Conservation (phyloP, 805 yeast species). For the Schizosaccharomyces octosporus region DNA sequence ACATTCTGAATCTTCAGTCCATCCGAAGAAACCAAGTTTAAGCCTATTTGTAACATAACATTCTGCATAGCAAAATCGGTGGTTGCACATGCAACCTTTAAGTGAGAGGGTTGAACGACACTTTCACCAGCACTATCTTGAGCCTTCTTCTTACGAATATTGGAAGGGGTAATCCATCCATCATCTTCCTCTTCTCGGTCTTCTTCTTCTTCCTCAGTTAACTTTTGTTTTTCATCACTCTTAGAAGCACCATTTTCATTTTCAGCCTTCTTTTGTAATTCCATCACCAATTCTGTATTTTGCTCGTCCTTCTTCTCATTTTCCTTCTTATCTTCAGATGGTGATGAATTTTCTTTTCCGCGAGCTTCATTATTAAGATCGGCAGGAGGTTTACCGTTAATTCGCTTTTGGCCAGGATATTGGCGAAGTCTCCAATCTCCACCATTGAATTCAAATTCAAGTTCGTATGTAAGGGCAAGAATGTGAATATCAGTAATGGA, state of each 20-base stretch:
- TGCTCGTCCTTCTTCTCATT: constrained; percentile 1
- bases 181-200: constrained; percentile 65
- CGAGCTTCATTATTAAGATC: not conserved
- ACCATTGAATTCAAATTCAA: constrained; percentile 44
- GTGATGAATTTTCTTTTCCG: not conserved
- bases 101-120: constrained; percentile 16
- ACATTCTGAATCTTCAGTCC: constrained; percentile 60
- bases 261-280: not conserved
- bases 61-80: constrained; percentile 97
- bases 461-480: constrained; percentile 70
- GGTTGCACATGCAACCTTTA: constrained; percentile 65
- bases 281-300: constrained; percentile 2
- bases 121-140: constrained; percentile 19
- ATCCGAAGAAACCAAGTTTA: constrained; percentile 60
- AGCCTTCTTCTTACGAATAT: constrained; percentile 38
- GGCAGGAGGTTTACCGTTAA: constrained; percentile 1
- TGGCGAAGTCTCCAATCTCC: constrained; percentile 51
- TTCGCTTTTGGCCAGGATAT: constrained; percentile 31
- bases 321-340: not conserved
- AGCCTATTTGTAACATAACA: constrained; percentile 72
- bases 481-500: constrained; percentile 82
- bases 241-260: constrained; percentile 6
- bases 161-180: constrained; percentile 83
- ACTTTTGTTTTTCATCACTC: not conserved
- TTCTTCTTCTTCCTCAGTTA: constrained; percentile 7